Evolutionary conservation across 768 basidiomycete species (phyloP).

Genomic region (Brasilioporus rufonigricans): DNA sequence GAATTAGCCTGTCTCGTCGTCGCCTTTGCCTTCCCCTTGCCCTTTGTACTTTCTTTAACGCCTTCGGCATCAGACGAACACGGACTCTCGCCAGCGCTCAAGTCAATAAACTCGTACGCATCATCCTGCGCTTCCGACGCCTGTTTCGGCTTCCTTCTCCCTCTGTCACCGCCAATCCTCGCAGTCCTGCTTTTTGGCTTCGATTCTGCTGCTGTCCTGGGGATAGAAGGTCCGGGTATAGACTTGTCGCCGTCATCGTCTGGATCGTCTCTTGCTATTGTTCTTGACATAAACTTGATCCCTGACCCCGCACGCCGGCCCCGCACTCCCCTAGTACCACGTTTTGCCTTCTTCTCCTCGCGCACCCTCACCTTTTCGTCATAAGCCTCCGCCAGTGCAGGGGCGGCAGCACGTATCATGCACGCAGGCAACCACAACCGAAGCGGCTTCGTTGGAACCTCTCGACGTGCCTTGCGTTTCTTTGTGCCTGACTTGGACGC

Average conservation of each 20-base stretch:
- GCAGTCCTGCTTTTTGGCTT: slow-evolving; percentile 8
- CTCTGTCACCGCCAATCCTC: not conserved
- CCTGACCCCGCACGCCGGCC: slow-evolving; percentile 1
- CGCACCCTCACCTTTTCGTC: slow-evolving; percentile 56
- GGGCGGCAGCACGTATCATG: slow-evolving; percentile 68
- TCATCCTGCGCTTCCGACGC: slow-evolving; percentile 26
- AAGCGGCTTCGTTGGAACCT: slow-evolving; percentile 48
- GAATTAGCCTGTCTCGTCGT: not conserved
- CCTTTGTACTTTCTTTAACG: not conserved
- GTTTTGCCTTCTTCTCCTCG: slow-evolving; percentile 38
- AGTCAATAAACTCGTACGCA: slow-evolving; percentile 24
- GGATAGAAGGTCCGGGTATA: slow-evolving; percentile 1
- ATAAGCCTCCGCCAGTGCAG: slow-evolving; percentile 59
- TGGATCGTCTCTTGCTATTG: not conserved
- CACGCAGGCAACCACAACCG: slow-evolving; percentile 83
- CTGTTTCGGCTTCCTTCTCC: slow-evolving; percentile 23
- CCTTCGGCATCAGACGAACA: slow-evolving; percentile 17
- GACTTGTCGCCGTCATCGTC: not conserved
- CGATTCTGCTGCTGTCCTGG: slow-evolving; percentile 3
- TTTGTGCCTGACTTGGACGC: slow-evolving; percentile 19
- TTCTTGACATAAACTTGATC: not conserved
- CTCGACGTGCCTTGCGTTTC: slow-evolving; percentile 27
- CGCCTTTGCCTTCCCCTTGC: slow-evolving; percentile 10
- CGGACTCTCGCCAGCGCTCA: slow-evolving; percentile 24
- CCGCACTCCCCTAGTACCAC: slow-evolving; percentile 18